Base-by-base conservation (phyloP, 2,329 filamentous ascomycete genomes). In the Escovopsis sp. region DNA sequence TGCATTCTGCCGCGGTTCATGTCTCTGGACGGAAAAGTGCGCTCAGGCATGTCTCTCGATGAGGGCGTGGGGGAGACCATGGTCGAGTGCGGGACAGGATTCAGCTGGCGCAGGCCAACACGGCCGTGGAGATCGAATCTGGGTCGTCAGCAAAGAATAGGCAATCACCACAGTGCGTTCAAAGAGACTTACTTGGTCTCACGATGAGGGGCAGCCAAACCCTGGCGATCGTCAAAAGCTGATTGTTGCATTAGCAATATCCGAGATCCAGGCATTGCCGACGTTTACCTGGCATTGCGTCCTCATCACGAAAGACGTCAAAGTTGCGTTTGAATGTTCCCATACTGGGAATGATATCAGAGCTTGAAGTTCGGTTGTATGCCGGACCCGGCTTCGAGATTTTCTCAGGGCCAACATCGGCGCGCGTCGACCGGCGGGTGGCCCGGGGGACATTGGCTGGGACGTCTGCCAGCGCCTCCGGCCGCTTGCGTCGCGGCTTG, bases 31-130 rank as follows among this genome's bases (percentile, higher is more conserved):
- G 44, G 35, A 16, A 50, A 46, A 3, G 47, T 41, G 17, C 48
- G 48, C 28, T 46, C 30, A 16, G 48, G 43, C 5, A 52, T 27
- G 26, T 54, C 51, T 41, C 49, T 48, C 1, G 49, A 42, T 8
- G 46, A 41, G 11, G 51, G 54, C 8, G 54, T 55, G 5, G 56
- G 56, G n/a, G 56, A 58, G 28, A 48, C 46, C 23, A 60, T 42
- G 38, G 57, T 62, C 13, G 60, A 53, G 34, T 61, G 57, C 9
- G 58, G 51, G 26, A 52, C 49, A 13, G 59, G 44, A 28, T 55
- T 55, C 14, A 63, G 48, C 4, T 52, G 48, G 15, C 57, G 56
- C 25, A 62, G 44, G 14, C 46, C 50, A 15, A 57, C 49, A 41
- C 49, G 51, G 17, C 49, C 48, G 32, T 50, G 53, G 39, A 49